A percentile compares a stretch with the other conserved stretches of the same genome.
phyloP scores from a whole-genome alignment of 169 alveolate genomes.

The Hepatocystis sp. region DNA sequence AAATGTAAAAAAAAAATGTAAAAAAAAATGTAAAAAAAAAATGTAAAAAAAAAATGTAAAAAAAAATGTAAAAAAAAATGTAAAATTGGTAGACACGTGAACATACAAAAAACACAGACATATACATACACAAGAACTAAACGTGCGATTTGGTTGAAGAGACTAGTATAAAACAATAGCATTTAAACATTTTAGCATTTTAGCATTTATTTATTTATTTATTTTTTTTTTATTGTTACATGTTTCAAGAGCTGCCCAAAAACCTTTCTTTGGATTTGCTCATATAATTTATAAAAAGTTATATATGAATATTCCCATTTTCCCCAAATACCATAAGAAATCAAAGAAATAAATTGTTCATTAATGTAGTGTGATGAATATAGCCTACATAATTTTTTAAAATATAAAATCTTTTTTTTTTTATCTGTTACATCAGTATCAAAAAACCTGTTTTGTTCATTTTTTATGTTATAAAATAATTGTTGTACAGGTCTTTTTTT shows the following conservation, averaged over 20 bases:
- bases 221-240: background rate
- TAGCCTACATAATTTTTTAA: conserved; percentile 30
- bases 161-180: too few species aligned
- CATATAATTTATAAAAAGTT: conserved; percentile 60
- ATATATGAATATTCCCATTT: conserved; percentile 57
- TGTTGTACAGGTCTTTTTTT: too few species aligned
- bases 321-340: conserved; percentile 73
- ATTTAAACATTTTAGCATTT: background rate
- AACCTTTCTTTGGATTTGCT: conserved; percentile 28
- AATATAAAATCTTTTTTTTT: conserved; percentile 19
- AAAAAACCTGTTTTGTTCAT: too few species aligned
- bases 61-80: too few species aligned
- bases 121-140: too few species aligned
- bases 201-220: background rate
- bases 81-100: too few species aligned
- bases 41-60: too few species aligned
- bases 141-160: too few species aligned
- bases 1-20: background rate
- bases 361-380: conserved; percentile 49
- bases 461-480: too few species aligned
- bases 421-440: too few species aligned
- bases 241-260: conserved; percentile 35
- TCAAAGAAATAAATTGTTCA: conserved; percentile 56
- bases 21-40: too few species aligned
- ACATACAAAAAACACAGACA: too few species aligned